Conservation (phyloP, 768 basidiomycete species). For the Amanita thiersii region DNA sequence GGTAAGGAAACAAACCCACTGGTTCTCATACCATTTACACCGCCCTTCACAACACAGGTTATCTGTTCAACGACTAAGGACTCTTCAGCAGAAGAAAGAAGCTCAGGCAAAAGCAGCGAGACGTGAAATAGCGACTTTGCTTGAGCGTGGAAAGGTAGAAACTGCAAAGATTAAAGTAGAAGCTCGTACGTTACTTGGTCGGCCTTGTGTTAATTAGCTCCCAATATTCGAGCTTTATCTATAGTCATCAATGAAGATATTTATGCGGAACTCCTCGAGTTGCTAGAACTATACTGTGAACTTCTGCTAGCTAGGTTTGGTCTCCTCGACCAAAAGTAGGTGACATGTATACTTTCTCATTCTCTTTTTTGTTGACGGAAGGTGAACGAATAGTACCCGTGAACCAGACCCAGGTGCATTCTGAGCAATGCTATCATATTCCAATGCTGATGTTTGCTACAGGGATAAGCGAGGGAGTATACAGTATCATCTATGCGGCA, state of each 20-base stretch:
- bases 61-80: slow-evolving; percentile 79
- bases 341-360: slow-evolving; percentile 10
- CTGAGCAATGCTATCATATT: neutral
- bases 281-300: slow-evolving; percentile 92
- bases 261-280: slow-evolving; percentile 80
- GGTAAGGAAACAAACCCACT: slow-evolving; percentile 19
- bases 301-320: slow-evolving; percentile 90
- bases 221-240: slow-evolving; percentile 4
- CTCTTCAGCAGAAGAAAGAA: slow-evolving; percentile 86
- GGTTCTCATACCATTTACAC: slow-evolving; percentile 4
- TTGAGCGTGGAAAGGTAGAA: slow-evolving; percentile 77
- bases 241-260: slow-evolving; percentile 81
- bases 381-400: slow-evolving; percentile 46
- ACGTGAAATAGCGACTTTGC: slow-evolving; percentile 71
- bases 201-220: slow-evolving; percentile 10
- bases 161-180: slow-evolving; percentile 83
- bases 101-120: slow-evolving; percentile 67
- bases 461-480: slow-evolving; percentile 71
- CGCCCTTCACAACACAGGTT: slow-evolving; percentile 35
- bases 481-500: slow-evolving; percentile 84
- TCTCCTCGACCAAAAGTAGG: slow-evolving; percentile 82
- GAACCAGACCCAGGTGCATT: slow-evolving; percentile 76
- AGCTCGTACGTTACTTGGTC: slow-evolving; percentile 45
- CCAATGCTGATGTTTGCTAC: neutral
- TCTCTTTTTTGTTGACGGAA: slow-evolving; percentile 12